Conservation (phyloP, 2,329 filamentous ascomycete species). For the Epichloe coenophiala region DNA sequence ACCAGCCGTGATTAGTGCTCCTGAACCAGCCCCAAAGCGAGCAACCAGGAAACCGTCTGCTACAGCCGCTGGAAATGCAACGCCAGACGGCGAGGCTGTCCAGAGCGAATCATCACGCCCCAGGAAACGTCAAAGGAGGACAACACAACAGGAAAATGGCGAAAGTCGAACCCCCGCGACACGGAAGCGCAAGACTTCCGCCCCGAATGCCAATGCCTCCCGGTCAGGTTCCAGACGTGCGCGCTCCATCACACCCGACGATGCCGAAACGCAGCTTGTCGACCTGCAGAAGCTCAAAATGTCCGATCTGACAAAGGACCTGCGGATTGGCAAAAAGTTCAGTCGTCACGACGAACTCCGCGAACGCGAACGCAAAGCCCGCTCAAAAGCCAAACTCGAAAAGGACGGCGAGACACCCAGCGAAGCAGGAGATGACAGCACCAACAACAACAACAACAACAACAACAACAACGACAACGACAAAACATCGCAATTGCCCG, state of each 20-base stretch:
- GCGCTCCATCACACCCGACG: slow-evolving; percentile 45
- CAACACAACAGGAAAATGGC: slow-evolving; percentile 11
- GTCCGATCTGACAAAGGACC: slow-evolving; percentile 56
- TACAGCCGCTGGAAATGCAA: slow-evolving; percentile 8
- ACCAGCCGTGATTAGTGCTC: slow-evolving; percentile 4
- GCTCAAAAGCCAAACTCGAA: slow-evolving; percentile 17
- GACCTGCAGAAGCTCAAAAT: slow-evolving; percentile 57
- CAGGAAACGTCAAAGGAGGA: slow-evolving; percentile 20
- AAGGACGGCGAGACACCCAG: slow-evolving; percentile 14
- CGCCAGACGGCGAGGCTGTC: slow-evolving; percentile 1
- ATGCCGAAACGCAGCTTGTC: slow-evolving; percentile 48
- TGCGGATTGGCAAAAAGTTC: slow-evolving; percentile 63
- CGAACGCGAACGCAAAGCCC: slow-evolving; percentile 44
- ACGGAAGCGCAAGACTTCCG: slow-evolving; percentile 16
- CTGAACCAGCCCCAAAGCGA: slow-evolving; percentile 5
- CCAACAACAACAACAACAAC: slow-evolving; percentile 1
- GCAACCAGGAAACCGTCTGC: slow-evolving; percentile 7
- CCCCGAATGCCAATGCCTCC: slow-evolving; percentile 10
- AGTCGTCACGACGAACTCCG: slow-evolving; percentile 61
- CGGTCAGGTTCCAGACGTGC: slow-evolving; percentile 19
- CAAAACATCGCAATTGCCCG: slow-evolving; percentile 7
- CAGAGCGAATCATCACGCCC: slow-evolving; percentile 8
- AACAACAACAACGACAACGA: background rate
- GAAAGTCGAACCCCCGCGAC: slow-evolving; percentile 10
- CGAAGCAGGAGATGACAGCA: slow-evolving; percentile 8